Evolutionary conservation across 2,329 filamentous ascomycete species (phyloP).

Genomic region (Neurospora sp.): DNA sequence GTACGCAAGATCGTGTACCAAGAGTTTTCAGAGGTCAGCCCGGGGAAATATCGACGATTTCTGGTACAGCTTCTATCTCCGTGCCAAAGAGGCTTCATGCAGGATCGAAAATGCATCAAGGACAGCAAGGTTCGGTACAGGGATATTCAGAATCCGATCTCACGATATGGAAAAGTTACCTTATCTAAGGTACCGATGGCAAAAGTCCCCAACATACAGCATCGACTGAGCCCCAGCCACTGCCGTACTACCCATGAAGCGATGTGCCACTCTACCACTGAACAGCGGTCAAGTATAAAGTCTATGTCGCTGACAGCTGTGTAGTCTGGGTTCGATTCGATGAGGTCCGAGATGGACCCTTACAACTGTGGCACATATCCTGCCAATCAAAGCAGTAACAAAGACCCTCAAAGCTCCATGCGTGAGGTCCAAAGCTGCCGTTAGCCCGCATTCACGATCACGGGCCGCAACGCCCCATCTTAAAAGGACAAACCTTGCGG

Average conservation of each 20-base stretch:
- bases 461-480: neutral
- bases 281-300: neutral
- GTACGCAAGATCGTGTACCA: neutral
- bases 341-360: neutral
- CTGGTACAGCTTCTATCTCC: neutral
- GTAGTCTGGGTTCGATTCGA: neutral
- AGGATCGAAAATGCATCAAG: neutral
- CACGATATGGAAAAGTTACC: neutral
- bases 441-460: neutral
- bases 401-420: neutral
- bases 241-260: neutral
- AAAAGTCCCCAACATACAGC: neutral
- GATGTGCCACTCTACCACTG: neutral
- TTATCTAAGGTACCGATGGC: neutral
- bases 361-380: neutral
- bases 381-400: neutral
- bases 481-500: neutral
- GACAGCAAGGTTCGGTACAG: neutral
- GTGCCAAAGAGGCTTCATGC: neutral
- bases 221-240: neutral
- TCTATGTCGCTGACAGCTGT: neutral
- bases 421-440: neutral
- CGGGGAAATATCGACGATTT: neutral
- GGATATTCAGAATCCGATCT: neutral
- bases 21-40: neutral